Evolutionary conservation across 306 rosid species (phyloP).

Genomic region (Nissolia schottii): DNA sequence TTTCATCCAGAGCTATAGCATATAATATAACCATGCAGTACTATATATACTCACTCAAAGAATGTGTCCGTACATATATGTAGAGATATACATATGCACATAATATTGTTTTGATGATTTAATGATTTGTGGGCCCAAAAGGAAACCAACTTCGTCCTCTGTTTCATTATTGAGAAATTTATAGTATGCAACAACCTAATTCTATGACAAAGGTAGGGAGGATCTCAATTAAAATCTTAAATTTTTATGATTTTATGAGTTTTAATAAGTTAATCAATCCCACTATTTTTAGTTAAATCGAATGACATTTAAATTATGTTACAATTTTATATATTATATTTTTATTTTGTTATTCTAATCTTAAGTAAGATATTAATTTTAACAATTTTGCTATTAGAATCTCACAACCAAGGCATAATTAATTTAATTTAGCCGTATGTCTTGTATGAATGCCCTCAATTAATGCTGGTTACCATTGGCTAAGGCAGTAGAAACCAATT

Average conservation of each 20-base stretch:
- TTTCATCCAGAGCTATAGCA: background rate
- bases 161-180: background rate
- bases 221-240: too few species aligned
- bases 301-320: too few species aligned
- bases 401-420: background rate
- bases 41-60: background rate
- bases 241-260: too few species aligned
- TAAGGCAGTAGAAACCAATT: background rate
- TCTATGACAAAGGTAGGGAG: too few species aligned
- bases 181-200: background rate
- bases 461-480: constrained; percentile 10
- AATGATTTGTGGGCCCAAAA: background rate
- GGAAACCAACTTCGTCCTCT: background rate
- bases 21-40: background rate
- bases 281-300: too few species aligned
- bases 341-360: too few species aligned
- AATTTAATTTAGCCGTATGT: background rate
- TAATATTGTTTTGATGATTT: background rate
- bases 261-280: too few species aligned
- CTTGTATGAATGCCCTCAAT: background rate
- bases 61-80: background rate
- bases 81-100: background rate
- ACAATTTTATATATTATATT: too few species aligned
- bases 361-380: too few species aligned
- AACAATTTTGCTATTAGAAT: too few species aligned